Evolutionary conservation across 2,329 filamentous ascomycete genomes (phyloP).

Genomic region (Penicillium sp.): DNA sequence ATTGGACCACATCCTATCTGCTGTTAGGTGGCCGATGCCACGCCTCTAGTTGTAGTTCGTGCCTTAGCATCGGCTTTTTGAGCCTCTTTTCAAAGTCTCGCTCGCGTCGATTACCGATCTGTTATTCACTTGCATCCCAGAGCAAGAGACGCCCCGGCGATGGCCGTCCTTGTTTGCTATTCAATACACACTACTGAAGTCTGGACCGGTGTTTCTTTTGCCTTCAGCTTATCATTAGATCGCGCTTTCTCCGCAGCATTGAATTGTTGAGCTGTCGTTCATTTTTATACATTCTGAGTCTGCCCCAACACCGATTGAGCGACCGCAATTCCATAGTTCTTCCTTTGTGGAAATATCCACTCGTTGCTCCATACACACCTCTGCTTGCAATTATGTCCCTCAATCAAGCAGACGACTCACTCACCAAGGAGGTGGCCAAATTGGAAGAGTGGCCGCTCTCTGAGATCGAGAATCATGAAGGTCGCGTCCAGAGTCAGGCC

Average conservation of each 20-base stretch:
- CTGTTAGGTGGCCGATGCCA: not conserved
- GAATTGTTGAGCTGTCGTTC: not conserved
- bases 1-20: not conserved
- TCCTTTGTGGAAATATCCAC: not conserved
- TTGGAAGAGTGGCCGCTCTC: not conserved
- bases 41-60: not conserved
- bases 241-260: not conserved
- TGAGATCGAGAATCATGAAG: not conserved
- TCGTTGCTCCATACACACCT: not conserved
- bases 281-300: not conserved
- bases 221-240: not conserved
- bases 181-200: not conserved
- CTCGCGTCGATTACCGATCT: not conserved
- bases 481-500: not conserved
- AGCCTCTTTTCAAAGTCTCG: slow-evolving; percentile 3
- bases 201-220: not conserved
- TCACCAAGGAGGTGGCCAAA: not conserved
- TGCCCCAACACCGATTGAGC: not conserved
- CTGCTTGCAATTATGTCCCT: not conserved
- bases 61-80: not conserved
- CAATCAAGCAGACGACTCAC: not conserved
- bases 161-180: not conserved
- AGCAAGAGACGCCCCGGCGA: not conserved
- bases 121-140: not conserved
- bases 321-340: not conserved